phyloP scores from a whole-genome alignment of 208 protist genomes.

The Porcisia deanei region DNA sequence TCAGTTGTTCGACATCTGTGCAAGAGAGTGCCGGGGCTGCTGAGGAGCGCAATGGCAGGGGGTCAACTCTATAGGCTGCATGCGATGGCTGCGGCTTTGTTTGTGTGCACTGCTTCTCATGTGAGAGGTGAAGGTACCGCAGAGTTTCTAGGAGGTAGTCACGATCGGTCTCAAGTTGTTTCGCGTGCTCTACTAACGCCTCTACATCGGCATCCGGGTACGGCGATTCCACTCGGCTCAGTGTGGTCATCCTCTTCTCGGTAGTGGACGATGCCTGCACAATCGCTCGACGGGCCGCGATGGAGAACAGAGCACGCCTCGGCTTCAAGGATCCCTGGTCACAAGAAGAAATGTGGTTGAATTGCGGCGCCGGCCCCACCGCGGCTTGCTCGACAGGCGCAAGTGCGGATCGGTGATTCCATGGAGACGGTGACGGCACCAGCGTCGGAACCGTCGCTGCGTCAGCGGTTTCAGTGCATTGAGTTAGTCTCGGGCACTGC shows the following conservation, averaged over 20 bases:
- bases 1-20: background rate
- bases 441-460: background rate
- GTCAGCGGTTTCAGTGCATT: background rate
- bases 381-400: background rate
- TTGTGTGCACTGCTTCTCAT: background rate
- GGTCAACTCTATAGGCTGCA: background rate
- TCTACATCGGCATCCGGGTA: constrained; percentile 31
- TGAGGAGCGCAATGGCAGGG: background rate
- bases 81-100: background rate
- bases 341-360: background rate
- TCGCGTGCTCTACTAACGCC: constrained; percentile 24
- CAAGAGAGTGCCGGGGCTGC: background rate
- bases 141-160: constrained; percentile 21
- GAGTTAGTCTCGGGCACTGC: background rate
- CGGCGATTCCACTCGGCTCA: constrained; percentile 1
- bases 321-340: constrained; percentile 4
- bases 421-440: background rate
- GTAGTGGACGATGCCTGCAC: constrained; percentile 2
- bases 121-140: constrained; percentile 5
- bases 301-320: constrained; percentile 20
- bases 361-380: background rate
- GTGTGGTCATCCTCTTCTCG: background rate
- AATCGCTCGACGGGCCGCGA: constrained; percentile 25
- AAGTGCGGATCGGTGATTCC: background rate
- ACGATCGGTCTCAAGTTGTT: constrained; percentile 24